phyloP scores from a whole-genome alignment of 164 flowering plant species.

The Annona squamosa region DNA sequence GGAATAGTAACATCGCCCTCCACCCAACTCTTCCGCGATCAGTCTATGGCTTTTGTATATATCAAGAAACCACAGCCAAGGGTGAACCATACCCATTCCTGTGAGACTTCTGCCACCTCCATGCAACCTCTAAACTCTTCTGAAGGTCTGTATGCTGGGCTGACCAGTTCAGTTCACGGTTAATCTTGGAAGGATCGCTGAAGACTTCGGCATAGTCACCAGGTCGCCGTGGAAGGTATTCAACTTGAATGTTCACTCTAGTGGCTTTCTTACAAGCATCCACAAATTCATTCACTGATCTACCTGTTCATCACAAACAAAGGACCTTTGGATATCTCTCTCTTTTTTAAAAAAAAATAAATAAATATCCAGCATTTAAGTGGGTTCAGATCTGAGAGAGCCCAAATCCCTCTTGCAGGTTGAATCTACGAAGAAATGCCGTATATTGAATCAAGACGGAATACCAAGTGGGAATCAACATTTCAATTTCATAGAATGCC shows the following conservation, averaged over 20 bases:
- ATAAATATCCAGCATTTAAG: neutral
- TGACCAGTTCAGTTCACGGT: slow-evolving; percentile 79
- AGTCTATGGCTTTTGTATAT: neutral
- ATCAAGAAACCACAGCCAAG: slow-evolving; percentile 12
- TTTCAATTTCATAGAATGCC: neutral
- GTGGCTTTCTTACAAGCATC: slow-evolving; percentile 95
- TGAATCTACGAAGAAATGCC: neutral
- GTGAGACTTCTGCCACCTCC: slow-evolving; percentile 92
- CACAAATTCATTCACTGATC: slow-evolving; percentile 96
- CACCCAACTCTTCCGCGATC: neutral
- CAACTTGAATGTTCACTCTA: slow-evolving; percentile 62
- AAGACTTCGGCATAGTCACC: slow-evolving; percentile 97
- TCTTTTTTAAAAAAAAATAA: neutral
- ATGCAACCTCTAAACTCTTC: slow-evolving; percentile 64
- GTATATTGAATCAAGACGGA: neutral
- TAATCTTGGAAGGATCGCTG: slow-evolving; percentile 80
- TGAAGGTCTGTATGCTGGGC: slow-evolving; percentile 73
- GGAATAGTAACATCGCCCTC: neutral
- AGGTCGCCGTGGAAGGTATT: slow-evolving; percentile 68
- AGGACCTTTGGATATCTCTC: neutral
- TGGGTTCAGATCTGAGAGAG: neutral
- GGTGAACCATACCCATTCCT: slow-evolving; percentile 55
- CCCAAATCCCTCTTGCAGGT: neutral
- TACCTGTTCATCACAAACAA: slow-evolving; percentile 43
- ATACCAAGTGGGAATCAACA: neutral